These are phyloP conservation scores for Cladobotryum protrusum DNA, from an alignment of 2,329 filamentous ascomycete genomes.

Conservation along the genomic window DNA sequence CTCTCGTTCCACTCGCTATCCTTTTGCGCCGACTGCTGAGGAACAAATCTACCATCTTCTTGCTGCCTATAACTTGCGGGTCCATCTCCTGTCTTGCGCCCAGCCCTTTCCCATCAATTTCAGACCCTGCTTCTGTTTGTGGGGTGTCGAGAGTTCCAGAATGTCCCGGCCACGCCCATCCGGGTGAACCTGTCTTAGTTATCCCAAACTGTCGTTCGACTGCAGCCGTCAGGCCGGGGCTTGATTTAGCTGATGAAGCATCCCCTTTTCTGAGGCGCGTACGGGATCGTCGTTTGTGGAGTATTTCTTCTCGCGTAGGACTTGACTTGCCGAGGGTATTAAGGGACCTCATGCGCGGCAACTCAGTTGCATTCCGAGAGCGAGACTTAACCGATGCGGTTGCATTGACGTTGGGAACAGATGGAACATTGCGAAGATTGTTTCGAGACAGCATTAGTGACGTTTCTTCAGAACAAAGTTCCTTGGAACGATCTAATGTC, in stretches of 20 bases:
- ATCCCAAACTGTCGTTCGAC: constrained; percentile 17
- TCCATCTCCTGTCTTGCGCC: constrained; percentile 14
- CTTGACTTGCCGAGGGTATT: constrained; percentile 17
- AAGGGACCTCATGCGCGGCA: constrained; percentile 21
- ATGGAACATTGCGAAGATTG: constrained; percentile 21
- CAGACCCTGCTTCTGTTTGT: background rate
- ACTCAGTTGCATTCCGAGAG: background rate
- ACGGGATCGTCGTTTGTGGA: constrained; percentile 17
- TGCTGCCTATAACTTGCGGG: constrained; percentile 37
- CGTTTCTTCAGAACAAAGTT: background rate
- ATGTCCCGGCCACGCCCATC: constrained; percentile 5
- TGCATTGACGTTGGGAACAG: constrained; percentile 17
- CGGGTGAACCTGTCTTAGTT: constrained; percentile 16
- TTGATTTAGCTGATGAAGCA: constrained; percentile 23
- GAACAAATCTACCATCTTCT: constrained; percentile 50
- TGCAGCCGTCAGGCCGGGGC: constrained; percentile 20
- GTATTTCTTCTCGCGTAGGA: constrained; percentile 14
- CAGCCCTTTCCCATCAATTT: constrained; percentile 1
- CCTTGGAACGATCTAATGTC: background rate
- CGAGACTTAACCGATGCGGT: background rate
- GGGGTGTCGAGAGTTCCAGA: background rate
- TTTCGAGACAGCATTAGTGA: constrained; percentile 12
- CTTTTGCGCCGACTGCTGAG: constrained; percentile 42
- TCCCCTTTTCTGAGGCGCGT: constrained; percentile 15
- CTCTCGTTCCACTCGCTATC: constrained; percentile 20